Evolutionary conservation across 1,139 yeast genomes (phyloP), one percentile per base, ranked within the genome.

Genomic region (Protomyces inouyei): DNA sequence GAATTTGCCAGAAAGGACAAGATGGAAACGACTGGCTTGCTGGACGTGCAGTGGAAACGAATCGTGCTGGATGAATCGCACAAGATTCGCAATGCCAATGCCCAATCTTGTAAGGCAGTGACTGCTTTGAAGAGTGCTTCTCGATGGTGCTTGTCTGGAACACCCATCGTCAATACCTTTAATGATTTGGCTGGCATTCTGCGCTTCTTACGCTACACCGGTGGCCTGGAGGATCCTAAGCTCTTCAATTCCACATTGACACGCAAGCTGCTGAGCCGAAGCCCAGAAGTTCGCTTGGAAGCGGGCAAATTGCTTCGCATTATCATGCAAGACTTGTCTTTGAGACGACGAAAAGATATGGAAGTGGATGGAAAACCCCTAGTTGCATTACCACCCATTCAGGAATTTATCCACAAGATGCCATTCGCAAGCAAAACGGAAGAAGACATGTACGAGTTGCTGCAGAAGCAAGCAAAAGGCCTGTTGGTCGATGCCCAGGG

Each of bases 1-100:
- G 97, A 93, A 70, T 71, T 61, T 63, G 53, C 55, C 16, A 43
- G 57, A 38, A 43, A 55, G 12, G 61, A 66, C 18, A 64, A 69
- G 16, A 52, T 87, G 95, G 0, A 93, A 95, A 0, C 70, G 68
- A 75, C 70, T 67, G 95, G 95, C 0, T 72, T 92, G 3, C 92
- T 81, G 73, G 84, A 91, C 0, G 85, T 89, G 2, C 83, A 84
- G 61, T 93, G 86, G 74, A 86, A 87, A 71, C 79, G 98, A 63
- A 79, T 92, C 0, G 87, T 93, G 0, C 74, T 93, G 18, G 98
- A 93, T 75, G 98, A 93, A 74, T 98, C 95, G 3, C 98, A 93
- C 72, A 87, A 96, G 72, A 92, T 91, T 73, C 79, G 95, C 70
- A 78, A 82, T 57, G 86, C 96, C 1, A 86, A 86, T 57, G 86